Evolutionary conservation across 441 rosid genomes (phyloP), one percentile per base, ranked within the genome.

Genomic region (Eruca vesicaria): DNA sequence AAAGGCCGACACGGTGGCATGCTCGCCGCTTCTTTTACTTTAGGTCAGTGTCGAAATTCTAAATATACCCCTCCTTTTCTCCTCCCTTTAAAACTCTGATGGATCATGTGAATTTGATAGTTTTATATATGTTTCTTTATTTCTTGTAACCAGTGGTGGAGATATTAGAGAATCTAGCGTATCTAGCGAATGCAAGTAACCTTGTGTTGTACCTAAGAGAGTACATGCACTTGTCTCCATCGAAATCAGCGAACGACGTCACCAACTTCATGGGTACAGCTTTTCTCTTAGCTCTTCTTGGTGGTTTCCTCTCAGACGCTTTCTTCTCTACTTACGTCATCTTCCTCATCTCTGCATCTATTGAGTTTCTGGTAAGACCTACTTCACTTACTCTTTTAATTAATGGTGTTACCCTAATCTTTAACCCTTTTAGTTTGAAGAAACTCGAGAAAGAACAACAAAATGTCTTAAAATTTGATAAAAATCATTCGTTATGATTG

Each of bases 211-310:
- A 95, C 76, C 58, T 93, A 57, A 63, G 83, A 8, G 77, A 89
- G 10, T 81, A 79, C 89, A 89, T 92, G 99, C 94, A 93, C 82
- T 80, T 89, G 21, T 91, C 99, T 41, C 95, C 92, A 4, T 86
- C 97, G 0, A 87, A 77, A 76, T 82, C 99, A 7, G 99, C 99
- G 28, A 91, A 88, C 71, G 78, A 83, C 71, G 98, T 92, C 78
- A 92, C 99, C 56, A 91, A 86, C 77, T 95, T 95, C 93, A 92
- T 95, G 98, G 99, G 98, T 21, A 92, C 99, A 12, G 91, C 99
- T 68, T 95, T 95, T 82, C 93, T 95, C 65, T 82, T 91, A 57
- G 97, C 98, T 78, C 96, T 95, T 63, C 93, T 91, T 23, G 99
- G 99, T 4, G 99, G 99, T 60, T 95, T 95, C 87, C 84, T 92